Evolutionary conservation across 2,329 filamentous ascomycete species (phyloP), one percentile per base, ranked within the genome.

Genomic region (Aspergillus novofumigatus): DNA sequence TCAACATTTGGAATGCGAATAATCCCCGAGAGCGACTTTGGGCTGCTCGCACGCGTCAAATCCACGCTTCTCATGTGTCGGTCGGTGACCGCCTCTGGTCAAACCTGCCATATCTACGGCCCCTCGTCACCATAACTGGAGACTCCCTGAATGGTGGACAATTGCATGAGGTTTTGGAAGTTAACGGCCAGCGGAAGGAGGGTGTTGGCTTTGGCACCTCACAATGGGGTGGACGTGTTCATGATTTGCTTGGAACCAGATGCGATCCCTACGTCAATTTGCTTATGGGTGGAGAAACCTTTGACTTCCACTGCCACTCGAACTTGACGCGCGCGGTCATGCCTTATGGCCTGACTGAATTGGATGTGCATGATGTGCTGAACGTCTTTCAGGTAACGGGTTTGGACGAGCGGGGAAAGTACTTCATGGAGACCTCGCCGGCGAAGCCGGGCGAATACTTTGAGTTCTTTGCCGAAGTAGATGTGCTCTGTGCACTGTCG

Each of bases 321-420:
- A 95, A 95, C 70, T 81, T 95, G 10, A 85, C 84, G 1, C 83
- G 91, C 3, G 88, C 91, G 0, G 83, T 94, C 2, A 60, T 86
- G 1, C 86, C 87, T 0, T 86, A 80, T 59, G 89, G 89, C 0
- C 71, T 94, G 45, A 81, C 78, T 4, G 91, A 94, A 73, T 78
- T 79, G 29, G 90, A 94, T 68, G 85, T 94, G 1, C 91, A 95
- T 67, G 90, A 95, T 70, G 90, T 95, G 0, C 80, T 95, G 54
- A 95, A 95, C 67, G 79, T 95, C 3, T 94, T 95, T 69, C 91
- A 95, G 71, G 89, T 92, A 6, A 94, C 91, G 0, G 90, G 90
- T 0, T 70, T 94, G 49, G 87, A 94, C 65, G 78, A 83, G 53
- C 67, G 87, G 58, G 90, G 89, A 0, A 82, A 85, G 53, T 93